These are phyloP conservation scores for Bruguiera hainesii DNA, from an alignment of 441 rosid species.

Conservation along the genomic window DNA sequence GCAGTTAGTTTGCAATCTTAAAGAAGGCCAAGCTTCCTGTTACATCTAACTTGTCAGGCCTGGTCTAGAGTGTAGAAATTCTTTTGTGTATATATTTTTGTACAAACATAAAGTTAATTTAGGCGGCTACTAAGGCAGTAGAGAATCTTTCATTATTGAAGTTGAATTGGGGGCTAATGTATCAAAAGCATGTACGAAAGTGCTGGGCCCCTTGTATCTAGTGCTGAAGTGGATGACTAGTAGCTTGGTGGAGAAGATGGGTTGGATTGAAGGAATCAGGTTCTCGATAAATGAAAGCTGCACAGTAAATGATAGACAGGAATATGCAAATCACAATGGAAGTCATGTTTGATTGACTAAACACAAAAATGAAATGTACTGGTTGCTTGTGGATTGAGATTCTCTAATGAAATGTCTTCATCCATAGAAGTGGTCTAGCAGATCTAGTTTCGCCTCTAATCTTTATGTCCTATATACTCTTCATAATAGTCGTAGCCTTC, in stretches of 20 bases:
- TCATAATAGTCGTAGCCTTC: too few species aligned
- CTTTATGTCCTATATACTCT: neutral
- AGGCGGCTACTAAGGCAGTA: too few species aligned
- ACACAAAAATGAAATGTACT: neutral
- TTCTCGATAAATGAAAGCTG: slow-evolving; percentile 15
- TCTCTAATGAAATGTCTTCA: neutral
- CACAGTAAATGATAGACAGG: neutral
- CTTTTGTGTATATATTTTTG: too few species aligned
- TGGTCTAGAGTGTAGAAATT: too few species aligned
- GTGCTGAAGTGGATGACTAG: neutral
- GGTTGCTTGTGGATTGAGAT: slow-evolving; percentile 6
- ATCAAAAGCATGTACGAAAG: neutral
- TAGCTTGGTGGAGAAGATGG: slow-evolving; percentile 7
- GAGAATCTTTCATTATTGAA: too few species aligned
- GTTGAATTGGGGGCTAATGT: too few species aligned
- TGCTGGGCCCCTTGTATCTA: neutral
- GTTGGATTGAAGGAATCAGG: slow-evolving; percentile 26
- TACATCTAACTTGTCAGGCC: too few species aligned
- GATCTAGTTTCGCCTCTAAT: neutral
- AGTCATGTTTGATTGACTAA: slow-evolving; percentile 10
- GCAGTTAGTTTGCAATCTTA: too few species aligned
- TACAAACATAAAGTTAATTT: too few species aligned
- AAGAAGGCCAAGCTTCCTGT: too few species aligned
- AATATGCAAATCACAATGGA: slow-evolving; percentile 14
- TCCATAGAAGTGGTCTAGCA: neutral